Conservation (phyloP, 2,329 filamentous ascomycete species). For the Botryotinia convoluta region DNA sequence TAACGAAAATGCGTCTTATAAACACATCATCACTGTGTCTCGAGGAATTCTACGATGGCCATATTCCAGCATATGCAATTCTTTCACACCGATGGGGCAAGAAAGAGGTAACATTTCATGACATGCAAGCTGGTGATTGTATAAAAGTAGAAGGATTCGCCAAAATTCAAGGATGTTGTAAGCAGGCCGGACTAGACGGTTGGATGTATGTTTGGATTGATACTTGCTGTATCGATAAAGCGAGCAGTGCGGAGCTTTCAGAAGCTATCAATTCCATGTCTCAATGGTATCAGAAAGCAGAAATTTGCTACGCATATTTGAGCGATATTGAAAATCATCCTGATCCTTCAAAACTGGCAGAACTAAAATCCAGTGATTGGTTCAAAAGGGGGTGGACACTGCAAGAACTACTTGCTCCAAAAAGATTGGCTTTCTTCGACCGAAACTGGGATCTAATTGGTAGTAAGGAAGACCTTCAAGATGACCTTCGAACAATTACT, state of each 20-base stretch:
- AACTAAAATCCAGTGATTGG: background rate
- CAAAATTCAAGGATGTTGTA: background rate
- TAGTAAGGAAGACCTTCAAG: background rate
- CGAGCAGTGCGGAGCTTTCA: background rate
- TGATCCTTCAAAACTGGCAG: background rate
- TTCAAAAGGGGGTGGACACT: background rate
- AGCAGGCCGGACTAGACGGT: background rate
- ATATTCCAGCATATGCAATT: conserved; percentile 36
- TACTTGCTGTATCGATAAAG: background rate
- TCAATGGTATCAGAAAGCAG: background rate
- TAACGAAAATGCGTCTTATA: background rate
- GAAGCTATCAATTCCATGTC: background rate
- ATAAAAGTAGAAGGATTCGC: background rate
- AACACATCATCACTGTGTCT: background rate
- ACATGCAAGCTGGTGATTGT: background rate
- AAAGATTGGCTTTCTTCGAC: background rate
- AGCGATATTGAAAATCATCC: background rate
- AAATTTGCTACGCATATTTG: background rate
- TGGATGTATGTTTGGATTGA: background rate
- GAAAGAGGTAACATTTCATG: conserved; percentile 39
- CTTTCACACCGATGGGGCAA: conserved; percentile 42
- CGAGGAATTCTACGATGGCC: background rate
- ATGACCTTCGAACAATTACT: background rate
- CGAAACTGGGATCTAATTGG: background rate
- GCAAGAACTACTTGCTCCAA: background rate